A percentile compares a stretch with the other conserved stretches of the same genome.
phyloP scores from a whole-genome alignment of 2,329 filamentous ascomycete species.

The Phaeomoniella chlamydospora region DNA sequence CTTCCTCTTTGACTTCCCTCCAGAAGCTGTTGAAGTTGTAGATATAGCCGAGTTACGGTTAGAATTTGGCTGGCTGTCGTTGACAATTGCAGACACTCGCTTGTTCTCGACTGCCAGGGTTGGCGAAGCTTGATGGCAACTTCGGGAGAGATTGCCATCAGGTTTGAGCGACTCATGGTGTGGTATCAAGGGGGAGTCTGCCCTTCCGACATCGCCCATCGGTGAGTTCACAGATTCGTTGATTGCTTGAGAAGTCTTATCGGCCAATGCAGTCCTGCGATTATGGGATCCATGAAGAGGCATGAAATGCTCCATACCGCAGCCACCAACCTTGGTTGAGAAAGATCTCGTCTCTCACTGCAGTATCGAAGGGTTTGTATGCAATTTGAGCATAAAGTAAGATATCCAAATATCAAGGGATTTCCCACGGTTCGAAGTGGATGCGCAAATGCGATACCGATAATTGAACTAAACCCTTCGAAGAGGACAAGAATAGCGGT shows the following conservation, averaged over 20 bases:
- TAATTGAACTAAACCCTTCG: too few relatives aligned
- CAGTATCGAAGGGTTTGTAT: too few relatives aligned
- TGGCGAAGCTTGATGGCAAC: conserved; percentile 3
- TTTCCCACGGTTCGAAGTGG: too few relatives aligned
- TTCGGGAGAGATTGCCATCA: conserved; percentile 10
- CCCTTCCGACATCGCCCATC: conserved; percentile 1
- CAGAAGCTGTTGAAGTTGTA: conserved; percentile 39
- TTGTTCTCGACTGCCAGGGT: conserved; percentile 27
- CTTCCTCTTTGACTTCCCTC: conserved; percentile 38
- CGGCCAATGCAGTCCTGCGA: not conserved
- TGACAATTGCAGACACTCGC: conserved; percentile 35
- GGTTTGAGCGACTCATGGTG: conserved; percentile 15
- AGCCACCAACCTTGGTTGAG: too few relatives aligned
- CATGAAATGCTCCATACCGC: not conserved
- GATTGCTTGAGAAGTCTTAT: not conserved
- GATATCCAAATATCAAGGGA: too few relatives aligned
- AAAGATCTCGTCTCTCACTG: too few relatives aligned
- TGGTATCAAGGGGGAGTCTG: conserved; percentile 7
- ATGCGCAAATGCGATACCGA: too few relatives aligned
- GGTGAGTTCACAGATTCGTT: not conserved
- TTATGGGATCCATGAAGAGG: not conserved
- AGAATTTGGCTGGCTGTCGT: conserved; percentile 29
- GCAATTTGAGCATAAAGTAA: too few relatives aligned
- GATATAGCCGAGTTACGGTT: conserved; percentile 40
- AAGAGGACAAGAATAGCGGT: too few relatives aligned